Evolutionary conservation across 2,329 filamentous ascomycete genomes (phyloP), one percentile per base, ranked within the genome.

Genomic region (Fusarium sambucinum): DNA sequence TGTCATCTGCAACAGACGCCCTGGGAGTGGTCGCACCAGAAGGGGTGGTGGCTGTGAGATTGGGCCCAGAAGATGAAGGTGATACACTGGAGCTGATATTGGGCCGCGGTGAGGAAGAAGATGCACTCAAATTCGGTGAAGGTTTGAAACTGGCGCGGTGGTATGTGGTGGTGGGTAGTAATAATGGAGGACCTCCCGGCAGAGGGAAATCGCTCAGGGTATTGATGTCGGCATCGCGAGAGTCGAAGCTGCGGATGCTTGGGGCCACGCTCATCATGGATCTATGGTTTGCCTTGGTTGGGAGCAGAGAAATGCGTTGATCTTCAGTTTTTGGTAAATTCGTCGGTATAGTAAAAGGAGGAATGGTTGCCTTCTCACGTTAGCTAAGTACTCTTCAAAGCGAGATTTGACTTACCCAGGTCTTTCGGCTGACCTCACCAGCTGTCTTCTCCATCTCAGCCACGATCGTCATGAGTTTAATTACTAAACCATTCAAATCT

Each of bases 371-470:
- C 73, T 74, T 38, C 17, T 9, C 32, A n/a, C 6, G 50, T 74
- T 58, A 74, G 68, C 16, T 30, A 8, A 35, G 21, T 10, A 23
- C 17, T 32, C n/a, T 27, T 5, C 30, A 45, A 54, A 40, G 7
- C 29, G 13, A 16, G 29, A 21, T 47, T 5, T 9, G 21, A 78
- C 89, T 80, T 85, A 92, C 91, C 83, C 88, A 88, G 76, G 89
- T 92, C 75, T 89, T 89, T 54, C 93, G 88, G 81, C 92, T 96
- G 41, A 95, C 91, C 75, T 93, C 89, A 19, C 92, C 93, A 44
- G 94, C 94, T 74, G 92, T 90, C 76, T 89, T 90, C 76, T 96
- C 90, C 85, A 97, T 96, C 77, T 97, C 93, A 17, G 89, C 87
- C 55, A 96, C 90, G 70, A 96, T 92, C 53, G 87, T 89, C 67